Conservation (phyloP, 2,329 filamentous ascomycete species). For the Coniochaeta prunicola region DNA sequence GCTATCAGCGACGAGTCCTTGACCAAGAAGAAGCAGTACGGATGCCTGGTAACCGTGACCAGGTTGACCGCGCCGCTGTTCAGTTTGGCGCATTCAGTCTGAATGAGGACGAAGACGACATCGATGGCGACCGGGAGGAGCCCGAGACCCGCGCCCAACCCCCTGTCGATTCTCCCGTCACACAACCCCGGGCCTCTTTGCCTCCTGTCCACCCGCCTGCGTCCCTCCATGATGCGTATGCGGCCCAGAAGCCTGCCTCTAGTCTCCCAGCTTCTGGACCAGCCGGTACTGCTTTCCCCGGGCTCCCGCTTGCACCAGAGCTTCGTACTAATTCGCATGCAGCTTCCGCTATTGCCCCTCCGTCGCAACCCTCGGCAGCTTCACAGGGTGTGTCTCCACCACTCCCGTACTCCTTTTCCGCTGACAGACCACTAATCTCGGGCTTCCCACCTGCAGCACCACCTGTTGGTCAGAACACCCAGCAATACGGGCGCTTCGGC, state of each 20-base stretch:
- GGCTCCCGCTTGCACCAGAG: neutral
- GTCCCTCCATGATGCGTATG: conserved; percentile 46
- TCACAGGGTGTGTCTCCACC: conserved; percentile 25
- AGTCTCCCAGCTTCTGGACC: conserved; percentile 34
- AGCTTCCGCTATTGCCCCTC: conserved; percentile 19
- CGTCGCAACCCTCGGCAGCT: conserved; percentile 23
- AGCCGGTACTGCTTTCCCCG: conserved; percentile 20
- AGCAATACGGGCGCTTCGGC: conserved; percentile 64
- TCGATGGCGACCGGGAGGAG: conserved; percentile 92
- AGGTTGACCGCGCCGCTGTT: conserved; percentile 80
- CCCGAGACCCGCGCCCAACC: conserved; percentile 90
- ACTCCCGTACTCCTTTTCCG: conserved; percentile 13
- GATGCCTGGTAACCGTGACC: conserved; percentile 91
- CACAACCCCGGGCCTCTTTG: conserved; percentile 77
- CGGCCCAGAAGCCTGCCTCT: conserved; percentile 46
- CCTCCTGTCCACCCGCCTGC: conserved; percentile 59
- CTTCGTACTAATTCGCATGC: conserved; percentile 12
- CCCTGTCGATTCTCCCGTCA: conserved; percentile 83
- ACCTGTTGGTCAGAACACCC: conserved; percentile 48
- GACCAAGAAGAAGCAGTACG: conserved; percentile 97
- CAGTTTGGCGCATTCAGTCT: conserved; percentile 95
- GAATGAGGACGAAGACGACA: conserved; percentile 69
- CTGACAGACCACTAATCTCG: conserved; percentile 23
- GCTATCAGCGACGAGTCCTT: conserved; percentile 77
- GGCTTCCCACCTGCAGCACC: conserved; percentile 40